Base-by-base conservation (phyloP, 2,329 filamentous ascomycete genomes). In the Phaeosphaeriaceae sp. region DNA sequence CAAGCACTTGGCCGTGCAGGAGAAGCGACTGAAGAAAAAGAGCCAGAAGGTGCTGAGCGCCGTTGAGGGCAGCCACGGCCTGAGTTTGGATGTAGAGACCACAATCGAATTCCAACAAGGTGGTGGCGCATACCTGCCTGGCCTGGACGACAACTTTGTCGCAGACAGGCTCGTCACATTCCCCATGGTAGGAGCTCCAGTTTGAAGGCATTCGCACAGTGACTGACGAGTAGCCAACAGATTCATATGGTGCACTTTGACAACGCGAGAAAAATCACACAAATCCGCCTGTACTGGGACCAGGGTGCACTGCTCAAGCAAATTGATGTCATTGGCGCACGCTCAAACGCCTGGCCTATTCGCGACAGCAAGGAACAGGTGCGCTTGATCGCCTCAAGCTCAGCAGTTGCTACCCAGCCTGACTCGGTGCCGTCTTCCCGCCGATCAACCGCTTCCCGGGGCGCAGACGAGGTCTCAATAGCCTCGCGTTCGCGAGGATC, bases 341-440 rank as follows among this genome's bases (percentile, higher is more conserved):
- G 88, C 45, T 90, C 90, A 48, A 89, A 88, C 72, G 96, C 94
- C 76, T 99, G 94, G 94, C 94, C 94, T 46, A 95, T 99, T 69
- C 85, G 86, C 61, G 92, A 96, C 70, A 89, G 87, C 69, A 85
- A 85, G 64, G 92, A 96, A 45, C 92, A 97, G 77, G 81, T 88
- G 61, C 87, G 85, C 64, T 78, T 96, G 65, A 90, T 96, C 64
- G 79, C 83, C 56, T 80, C 78, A 41, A 87, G 81, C 56, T 82
- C 83, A 62, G 72, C 76, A n/a, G 77, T 50, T 17, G 47, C 63
- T 39, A 57, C 59, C 13, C 61, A 70, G 39, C 56, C 67, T 12
- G 62, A 63, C 16, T 65, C 68, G 12, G 56, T 60, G 23, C 51
- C 63, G 9, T 60, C 68, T 7, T 69, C 72, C 17, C 66, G 70